Evolutionary conservation across 2,329 filamentous ascomycete species (phyloP).

Genomic region (Colletotrichum euphorbiae): DNA sequence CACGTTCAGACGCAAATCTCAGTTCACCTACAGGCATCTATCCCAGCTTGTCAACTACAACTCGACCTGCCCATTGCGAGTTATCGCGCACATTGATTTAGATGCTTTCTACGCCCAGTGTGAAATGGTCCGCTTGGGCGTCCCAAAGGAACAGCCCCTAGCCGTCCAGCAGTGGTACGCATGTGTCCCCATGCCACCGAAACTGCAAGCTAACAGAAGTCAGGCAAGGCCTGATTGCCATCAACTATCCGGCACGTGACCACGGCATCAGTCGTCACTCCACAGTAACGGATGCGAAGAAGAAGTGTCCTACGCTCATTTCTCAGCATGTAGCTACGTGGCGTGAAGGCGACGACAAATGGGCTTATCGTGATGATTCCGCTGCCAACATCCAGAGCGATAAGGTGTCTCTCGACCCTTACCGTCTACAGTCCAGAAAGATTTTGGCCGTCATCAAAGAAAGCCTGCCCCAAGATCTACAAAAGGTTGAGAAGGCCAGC

Average conservation of each 20-base stretch:
- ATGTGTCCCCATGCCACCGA: background rate
- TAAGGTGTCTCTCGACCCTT: conserved; percentile 95
- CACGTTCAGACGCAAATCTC: conserved; percentile 59
- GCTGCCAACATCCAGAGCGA: conserved; percentile 83
- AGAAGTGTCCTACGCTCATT: conserved; percentile 85
- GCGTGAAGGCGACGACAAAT: conserved; percentile 89
- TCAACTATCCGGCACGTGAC: conserved; percentile 91
- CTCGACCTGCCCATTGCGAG: conserved; percentile 81
- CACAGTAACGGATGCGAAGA: conserved; percentile 82
- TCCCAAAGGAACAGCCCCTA: conserved; percentile 80
- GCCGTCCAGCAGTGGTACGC: conserved; percentile 91
- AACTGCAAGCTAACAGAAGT: conserved; percentile 2
- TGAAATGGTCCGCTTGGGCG: conserved; percentile 87
- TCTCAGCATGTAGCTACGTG: conserved; percentile 95
- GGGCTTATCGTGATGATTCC: conserved; percentile 90
- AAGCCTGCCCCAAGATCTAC: conserved; percentile 71
- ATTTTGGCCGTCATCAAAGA: conserved; percentile 86
- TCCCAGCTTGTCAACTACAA: conserved; percentile 78
- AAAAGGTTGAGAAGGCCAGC: conserved; percentile 90
- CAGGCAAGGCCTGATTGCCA: conserved; percentile 91
- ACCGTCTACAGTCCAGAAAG: conserved; percentile 84
- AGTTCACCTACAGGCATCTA: conserved; percentile 88
- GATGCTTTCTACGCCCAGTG: conserved; percentile 99
- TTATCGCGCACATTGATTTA: conserved; percentile 92
- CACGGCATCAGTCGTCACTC: conserved; percentile 86